Base-by-base conservation (phyloP, 129 eudicot species). In the Mikania micrantha region DNA sequence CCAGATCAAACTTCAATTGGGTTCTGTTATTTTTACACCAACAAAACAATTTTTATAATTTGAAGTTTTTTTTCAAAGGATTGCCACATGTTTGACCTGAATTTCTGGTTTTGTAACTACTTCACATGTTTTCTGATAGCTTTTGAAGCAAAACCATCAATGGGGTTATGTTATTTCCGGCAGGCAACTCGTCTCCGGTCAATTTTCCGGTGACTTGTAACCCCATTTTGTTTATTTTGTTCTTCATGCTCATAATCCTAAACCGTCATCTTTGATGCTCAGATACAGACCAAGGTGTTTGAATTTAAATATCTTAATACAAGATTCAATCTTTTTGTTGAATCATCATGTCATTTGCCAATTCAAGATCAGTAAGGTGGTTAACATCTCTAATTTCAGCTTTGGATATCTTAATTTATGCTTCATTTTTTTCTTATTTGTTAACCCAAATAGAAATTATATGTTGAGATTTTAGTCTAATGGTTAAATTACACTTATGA, bases 361-460 rank as follows among this genome's bases (percentile, higher is more conserved):
- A 79, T 58, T 72, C 95, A 62, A 86, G 86, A 90, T 86, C 96
- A n/a, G 96, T 90, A 48, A 86, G 96, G 96, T 90, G 42, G 2
- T 77, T 44, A 12, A 54, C 4, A 25, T 54, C 19, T 25, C 35
- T 24, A 54, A 54, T 54, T 16, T 39, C 70, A 66, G 42, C 17
- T 16, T 41, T 3, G 21, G 28, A 45, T 69, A 22, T 67, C 20
- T 48, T 28, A 19, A 13, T 54, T 22, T 38, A 12, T 71, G 28
- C 34, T 66, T 66, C 34, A 32, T 5, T 56, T 9, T 59, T 8
- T 21, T 60, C 1, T 52, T 60, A 5, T 57, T 31, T 53, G 28
- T 15, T 54, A 53, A 5, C 20, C 65, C 58, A 59, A 2, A 38
- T 49, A 19, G 25, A 49, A 28, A 15, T 28, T 11, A 36, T 69